Evolutionary conservation across 495 filamentous ascomycete species (phyloP).

Genomic region (Neurospora africana): DNA sequence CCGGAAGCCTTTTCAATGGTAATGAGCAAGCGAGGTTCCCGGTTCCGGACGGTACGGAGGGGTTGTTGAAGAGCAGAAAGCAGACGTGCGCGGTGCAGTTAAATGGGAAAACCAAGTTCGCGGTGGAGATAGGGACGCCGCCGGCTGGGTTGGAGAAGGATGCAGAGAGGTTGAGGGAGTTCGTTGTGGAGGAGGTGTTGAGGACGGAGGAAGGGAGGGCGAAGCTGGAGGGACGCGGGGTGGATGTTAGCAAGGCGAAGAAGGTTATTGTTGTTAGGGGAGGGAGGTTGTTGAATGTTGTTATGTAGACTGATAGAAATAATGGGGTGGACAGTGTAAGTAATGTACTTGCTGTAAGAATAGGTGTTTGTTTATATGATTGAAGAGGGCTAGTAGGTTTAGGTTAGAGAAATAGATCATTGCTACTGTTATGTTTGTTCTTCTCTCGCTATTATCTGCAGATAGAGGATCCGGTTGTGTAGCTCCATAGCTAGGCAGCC

Average conservation of each 20-base stretch:
- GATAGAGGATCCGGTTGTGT: too few species aligned
- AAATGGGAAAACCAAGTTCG: slow-evolving; percentile 63
- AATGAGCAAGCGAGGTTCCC: slow-evolving; percentile 36
- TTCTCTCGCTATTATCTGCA: too few species aligned
- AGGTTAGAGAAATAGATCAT: background rate
- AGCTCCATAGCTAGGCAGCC: too few species aligned
- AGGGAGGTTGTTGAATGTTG: slow-evolving; percentile 49
- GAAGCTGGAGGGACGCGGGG: slow-evolving; percentile 28
- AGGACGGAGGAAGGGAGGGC: slow-evolving; percentile 35
- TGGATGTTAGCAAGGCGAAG: slow-evolving; percentile 30
- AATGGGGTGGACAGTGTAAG: background rate
- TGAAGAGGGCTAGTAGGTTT: too few species aligned
- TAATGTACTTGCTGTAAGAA: background rate
- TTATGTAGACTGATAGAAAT: slow-evolving; percentile 23
- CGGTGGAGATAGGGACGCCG: slow-evolving; percentile 43
- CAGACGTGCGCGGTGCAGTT: slow-evolving; percentile 56
- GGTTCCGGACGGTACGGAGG: slow-evolving; percentile 36
- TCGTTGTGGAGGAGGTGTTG: slow-evolving; percentile 43
- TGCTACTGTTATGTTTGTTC: background rate
- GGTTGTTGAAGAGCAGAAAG: slow-evolving; percentile 23
- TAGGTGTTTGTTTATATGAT: background rate
- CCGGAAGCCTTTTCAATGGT: background rate
- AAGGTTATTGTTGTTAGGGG: slow-evolving; percentile 42
- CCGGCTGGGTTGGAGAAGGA: slow-evolving; percentile 19
- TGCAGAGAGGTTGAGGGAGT: slow-evolving; percentile 33